phyloP scores from a whole-genome alignment of 768 basidiomycete species.

The Myochromella boudieri region DNA sequence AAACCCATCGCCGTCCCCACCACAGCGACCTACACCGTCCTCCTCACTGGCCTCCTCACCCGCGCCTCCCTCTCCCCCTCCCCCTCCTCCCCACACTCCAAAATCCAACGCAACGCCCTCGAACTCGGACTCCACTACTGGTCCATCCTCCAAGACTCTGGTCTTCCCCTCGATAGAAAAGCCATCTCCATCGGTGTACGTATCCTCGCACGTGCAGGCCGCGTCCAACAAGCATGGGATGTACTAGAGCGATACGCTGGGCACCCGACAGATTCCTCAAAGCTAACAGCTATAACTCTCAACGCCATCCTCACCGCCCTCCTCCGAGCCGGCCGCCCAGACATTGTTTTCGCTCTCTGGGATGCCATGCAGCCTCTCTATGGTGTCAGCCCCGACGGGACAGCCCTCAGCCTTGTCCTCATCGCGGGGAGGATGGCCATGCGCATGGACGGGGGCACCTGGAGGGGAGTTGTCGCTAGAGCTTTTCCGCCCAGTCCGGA shows the following conservation, averaged over 20 bases:
- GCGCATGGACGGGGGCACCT: slow-evolving; percentile 47
- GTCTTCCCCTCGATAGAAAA: slow-evolving; percentile 40
- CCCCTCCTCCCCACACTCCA: no score
- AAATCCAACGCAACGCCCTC: slow-evolving; percentile 50
- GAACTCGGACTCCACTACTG: slow-evolving; percentile 50
- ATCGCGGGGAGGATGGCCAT: slow-evolving; percentile 56
- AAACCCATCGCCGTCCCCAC: slow-evolving; percentile 41
- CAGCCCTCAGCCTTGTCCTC: slow-evolving; percentile 60
- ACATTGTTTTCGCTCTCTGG: slow-evolving; percentile 67
- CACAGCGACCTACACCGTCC: slow-evolving; percentile 49
- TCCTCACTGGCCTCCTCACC: slow-evolving; percentile 52
- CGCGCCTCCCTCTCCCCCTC: slow-evolving; percentile 36
- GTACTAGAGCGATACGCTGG: slow-evolving; percentile 6
- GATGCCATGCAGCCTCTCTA: slow-evolving; percentile 63
- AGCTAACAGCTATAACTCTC: slow-evolving; percentile 18
- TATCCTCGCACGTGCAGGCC: slow-evolving; percentile 42
- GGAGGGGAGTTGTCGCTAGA: slow-evolving; percentile 49
- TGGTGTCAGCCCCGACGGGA: slow-evolving; percentile 50
- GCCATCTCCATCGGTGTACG: slow-evolving; percentile 53
- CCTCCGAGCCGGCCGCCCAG: slow-evolving; percentile 53
- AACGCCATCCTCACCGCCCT: slow-evolving; percentile 51
- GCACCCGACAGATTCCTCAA: not conserved
- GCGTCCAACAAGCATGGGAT: slow-evolving; percentile 12
- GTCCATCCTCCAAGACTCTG: slow-evolving; percentile 43
- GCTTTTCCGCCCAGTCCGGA: not conserved